phyloP scores from a whole-genome alignment of 768 basidiomycete genomes.

The Clitopilus hobsonii region DNA sequence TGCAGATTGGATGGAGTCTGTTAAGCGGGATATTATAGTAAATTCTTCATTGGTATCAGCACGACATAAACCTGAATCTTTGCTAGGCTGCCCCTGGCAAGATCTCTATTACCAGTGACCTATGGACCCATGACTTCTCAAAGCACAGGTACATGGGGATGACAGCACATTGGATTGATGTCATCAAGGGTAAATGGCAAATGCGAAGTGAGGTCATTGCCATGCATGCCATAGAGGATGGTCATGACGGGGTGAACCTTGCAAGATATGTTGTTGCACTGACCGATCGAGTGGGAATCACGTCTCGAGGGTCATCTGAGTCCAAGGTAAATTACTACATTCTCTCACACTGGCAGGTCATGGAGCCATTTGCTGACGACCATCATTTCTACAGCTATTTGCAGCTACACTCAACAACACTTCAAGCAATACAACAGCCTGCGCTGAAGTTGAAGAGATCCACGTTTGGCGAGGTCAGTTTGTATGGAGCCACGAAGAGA shows the following conservation, averaged over 20 bases:
- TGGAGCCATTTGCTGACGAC: neutral
- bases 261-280: conserved; percentile 19
- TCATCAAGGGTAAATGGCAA: conserved; percentile 15
- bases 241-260: conserved; percentile 21
- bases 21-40: neutral
- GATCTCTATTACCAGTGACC: conserved; percentile 12
- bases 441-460: conserved; percentile 11
- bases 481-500: conserved; percentile 11
- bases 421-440: conserved; percentile 16
- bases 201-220: conserved; percentile 16
- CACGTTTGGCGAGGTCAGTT: conserved; percentile 3
- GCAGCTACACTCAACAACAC: conserved; percentile 20
- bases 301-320: neutral
- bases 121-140: conserved; percentile 15
- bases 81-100: conserved; percentile 16
- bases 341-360: neutral
- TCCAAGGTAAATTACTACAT: conserved; percentile 18
- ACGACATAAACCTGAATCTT: neutral
- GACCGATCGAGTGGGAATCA: conserved; percentile 20
- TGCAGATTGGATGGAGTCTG: conserved; percentile 1
- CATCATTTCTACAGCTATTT: conserved; percentile 12
- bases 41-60: neutral
- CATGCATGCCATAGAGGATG: conserved; percentile 15
- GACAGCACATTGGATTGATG: conserved; percentile 19
- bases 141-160: conserved; percentile 10